Base-by-base conservation (phyloP, 352 stramenopile genomes). In the Phytophthora meadii region DNA sequence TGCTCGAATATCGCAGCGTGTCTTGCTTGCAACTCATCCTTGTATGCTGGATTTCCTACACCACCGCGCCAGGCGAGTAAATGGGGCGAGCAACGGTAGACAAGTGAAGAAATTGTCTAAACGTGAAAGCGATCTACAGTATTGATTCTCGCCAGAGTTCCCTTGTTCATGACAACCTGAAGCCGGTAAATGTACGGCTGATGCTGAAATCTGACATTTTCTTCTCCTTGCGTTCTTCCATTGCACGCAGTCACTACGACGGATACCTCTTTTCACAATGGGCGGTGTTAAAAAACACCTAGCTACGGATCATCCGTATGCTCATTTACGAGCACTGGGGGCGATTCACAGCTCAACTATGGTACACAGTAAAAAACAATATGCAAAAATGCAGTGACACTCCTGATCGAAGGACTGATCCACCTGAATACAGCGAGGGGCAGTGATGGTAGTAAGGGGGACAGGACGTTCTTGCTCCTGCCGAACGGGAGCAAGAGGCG, bases 221-320 rank as follows among this genome's bases (percentile, higher is more conserved):
- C n/a, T 52, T 15, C 37, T 44, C 11, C 41, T 51, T 30, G 47
- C 28, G 17, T n/a, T 68, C 41, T 36, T 41, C n/a, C 48, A 10
- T 58, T n/a, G 15, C 12, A 19, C 41, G 4, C 4, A 39, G 15
- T n/a, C 8, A 19, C 14, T 22, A 7, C 14, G 42, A 51, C 22
- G 39, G 37, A 67, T 45, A n/a, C 37, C 34, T 79, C 69, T 76
- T 51, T 68, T 72, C 32, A 44, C 27, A 56, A 24, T 77, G 85
- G 84, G 87, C 69, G 87, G 87, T 94, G 87, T 93, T 95, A 42
- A 95, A 68, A 93, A 95, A 92, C 85, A 95, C 87, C 87, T 89
- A 78, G 59, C 76, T 81, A 60, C 64, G 51, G 51, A 34, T 50
- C 41, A 54, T 45, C 58, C 57, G 39, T 46, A 47, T 73, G 57